phyloP scores from a whole-genome alignment of 441 rosid species.

The Melastoma candidum region DNA sequence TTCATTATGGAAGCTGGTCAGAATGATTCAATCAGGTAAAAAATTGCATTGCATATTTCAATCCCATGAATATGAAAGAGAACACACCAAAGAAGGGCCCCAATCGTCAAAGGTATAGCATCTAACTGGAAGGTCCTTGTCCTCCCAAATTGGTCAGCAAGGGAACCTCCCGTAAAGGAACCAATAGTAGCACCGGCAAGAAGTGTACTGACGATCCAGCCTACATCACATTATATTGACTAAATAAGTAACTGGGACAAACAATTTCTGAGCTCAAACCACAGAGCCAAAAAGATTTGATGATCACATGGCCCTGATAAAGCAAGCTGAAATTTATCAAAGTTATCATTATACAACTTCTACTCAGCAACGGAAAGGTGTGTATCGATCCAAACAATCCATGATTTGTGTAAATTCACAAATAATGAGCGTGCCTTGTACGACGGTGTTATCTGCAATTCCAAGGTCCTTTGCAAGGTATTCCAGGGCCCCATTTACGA shows the following conservation, averaged over 20 bases:
- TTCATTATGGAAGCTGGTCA: constrained; percentile 13
- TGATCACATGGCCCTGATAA: neutral
- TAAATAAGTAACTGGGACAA: constrained; percentile 4
- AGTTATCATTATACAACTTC: no score
- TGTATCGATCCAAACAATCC: no score
- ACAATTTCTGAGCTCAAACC: neutral
- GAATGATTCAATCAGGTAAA: constrained; percentile 6
- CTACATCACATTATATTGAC: constrained; percentile 30
- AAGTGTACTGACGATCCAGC: constrained; percentile 93
- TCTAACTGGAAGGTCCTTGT: constrained; percentile 84
- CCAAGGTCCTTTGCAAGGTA: constrained; percentile 95
- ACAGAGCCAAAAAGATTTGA: neutral
- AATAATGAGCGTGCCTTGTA: constrained; percentile 62
- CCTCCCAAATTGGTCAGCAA: constrained; percentile 95
- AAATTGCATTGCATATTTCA: constrained; percentile 4
- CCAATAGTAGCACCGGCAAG: constrained; percentile 97
- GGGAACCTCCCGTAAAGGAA: constrained; percentile 87
- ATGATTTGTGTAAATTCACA: neutral
- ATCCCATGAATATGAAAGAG: constrained; percentile 2
- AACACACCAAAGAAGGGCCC: constrained; percentile 72
- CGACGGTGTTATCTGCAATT: constrained; percentile 66
- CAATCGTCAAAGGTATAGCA: constrained; percentile 85
- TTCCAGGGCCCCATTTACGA: constrained; percentile 93
- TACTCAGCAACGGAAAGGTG: no score
- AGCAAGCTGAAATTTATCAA: neutral